Evolutionary conservation across 1,284 basidiomycete species (phyloP).

Genomic region (Wolfiporia cocos): DNA sequence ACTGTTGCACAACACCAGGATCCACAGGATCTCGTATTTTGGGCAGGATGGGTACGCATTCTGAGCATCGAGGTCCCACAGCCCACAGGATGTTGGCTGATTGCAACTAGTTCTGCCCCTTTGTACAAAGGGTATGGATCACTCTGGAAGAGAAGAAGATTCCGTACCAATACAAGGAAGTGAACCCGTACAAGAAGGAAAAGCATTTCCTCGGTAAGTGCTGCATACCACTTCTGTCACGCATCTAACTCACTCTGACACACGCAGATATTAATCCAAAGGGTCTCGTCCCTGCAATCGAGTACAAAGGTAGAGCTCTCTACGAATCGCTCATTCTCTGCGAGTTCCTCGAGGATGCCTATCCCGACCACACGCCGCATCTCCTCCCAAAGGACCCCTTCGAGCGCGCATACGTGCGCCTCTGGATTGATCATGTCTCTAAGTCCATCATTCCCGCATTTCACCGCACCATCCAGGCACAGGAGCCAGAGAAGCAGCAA

Average conservation of each 20-base stretch:
- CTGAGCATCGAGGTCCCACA: neutral
- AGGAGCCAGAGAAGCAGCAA: slow-evolving; percentile 43
- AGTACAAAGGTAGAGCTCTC: slow-evolving; percentile 48
- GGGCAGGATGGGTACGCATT: slow-evolving; percentile 51
- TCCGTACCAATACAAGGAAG: slow-evolving; percentile 59
- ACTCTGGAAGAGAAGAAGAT: slow-evolving; percentile 59
- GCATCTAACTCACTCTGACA: neutral
- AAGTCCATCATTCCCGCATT: slow-evolving; percentile 46
- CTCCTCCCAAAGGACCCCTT: slow-evolving; percentile 45
- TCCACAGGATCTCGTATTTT: slow-evolving; percentile 51
- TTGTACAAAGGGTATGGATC: slow-evolving; percentile 65
- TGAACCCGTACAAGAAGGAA: slow-evolving; percentile 71
- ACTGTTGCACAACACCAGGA: slow-evolving; percentile 44
- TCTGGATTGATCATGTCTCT: slow-evolving; percentile 48
- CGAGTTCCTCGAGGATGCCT: slow-evolving; percentile 58
- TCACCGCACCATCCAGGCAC: slow-evolving; percentile 48
- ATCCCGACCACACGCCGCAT: slow-evolving; percentile 35
- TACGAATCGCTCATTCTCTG: slow-evolving; percentile 56
- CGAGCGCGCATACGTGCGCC: slow-evolving; percentile 41
- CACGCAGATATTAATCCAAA: slow-evolving; percentile 54
- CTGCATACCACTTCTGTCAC: neutral
- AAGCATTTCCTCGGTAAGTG: slow-evolving; percentile 45
- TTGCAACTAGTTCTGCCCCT: slow-evolving; percentile 57
- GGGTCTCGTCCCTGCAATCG: slow-evolving; percentile 61
- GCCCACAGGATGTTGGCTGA: neutral